Base-by-base conservation (phyloP, 2,329 filamentous ascomycete genomes). In the Leptographium wingfieldii region DNA sequence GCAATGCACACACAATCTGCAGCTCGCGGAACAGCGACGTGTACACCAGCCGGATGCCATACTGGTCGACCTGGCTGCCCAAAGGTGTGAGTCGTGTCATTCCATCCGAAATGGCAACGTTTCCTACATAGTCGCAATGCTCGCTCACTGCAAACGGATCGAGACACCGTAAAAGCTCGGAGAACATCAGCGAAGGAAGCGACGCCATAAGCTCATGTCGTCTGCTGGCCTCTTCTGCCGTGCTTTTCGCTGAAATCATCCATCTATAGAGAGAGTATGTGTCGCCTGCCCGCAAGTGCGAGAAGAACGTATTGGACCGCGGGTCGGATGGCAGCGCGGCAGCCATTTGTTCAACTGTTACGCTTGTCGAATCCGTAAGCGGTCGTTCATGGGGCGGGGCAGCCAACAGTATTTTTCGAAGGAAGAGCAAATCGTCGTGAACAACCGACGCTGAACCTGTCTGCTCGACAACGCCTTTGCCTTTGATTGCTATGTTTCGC, bases 111-210 rank as follows among this genome's bases (percentile, higher is more conserved):
- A 80, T 69, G 19, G 67, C 63, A 22, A 77, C 62, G 19, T 74
- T 72, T 43, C 76, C 67, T 12, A 72, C 71, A 3, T 75, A 68
- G 67, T 86, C 84, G 25, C 82, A 68, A 14, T 77, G 70, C 25
- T 71, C 68, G 58, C 79, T 73, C 22, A 83, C 70, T 27, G 70
- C 67, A 5, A 80, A 66, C 0, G 87, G 85, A 60, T 88, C 83
- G 10, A 91, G 70, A 5, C 77, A 75, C 40, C 78, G 77, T 35
- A 92, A 69, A 11, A 87, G 78, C 63, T 87, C 83, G 1, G 83
- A 81, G 66, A 90, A 84, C 0, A 78, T 78, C 1, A 77, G 73
- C 1, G 75, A 69, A 0, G 85, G 76, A 27, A 90, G 67, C 0
- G 63, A 57, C 16, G 64, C 64, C 6, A 76, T 64, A 53, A 73